Evolutionary conservation across 768 basidiomycete genomes (phyloP).

Genomic region (Clathrus columnatus): DNA sequence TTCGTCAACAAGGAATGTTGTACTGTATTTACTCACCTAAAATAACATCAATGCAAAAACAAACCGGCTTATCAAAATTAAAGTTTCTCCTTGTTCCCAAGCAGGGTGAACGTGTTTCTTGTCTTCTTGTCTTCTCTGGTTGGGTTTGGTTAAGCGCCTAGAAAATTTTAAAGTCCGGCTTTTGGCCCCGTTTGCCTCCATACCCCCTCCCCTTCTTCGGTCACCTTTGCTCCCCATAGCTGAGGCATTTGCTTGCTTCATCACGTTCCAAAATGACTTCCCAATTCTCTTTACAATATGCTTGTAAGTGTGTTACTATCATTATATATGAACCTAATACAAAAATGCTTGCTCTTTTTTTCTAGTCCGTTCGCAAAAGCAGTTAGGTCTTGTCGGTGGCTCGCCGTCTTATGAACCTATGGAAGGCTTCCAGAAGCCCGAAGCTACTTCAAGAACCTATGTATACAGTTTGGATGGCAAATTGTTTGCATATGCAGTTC

Average conservation of each 20-base stretch:
- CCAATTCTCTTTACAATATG: slow-evolving; percentile 72
- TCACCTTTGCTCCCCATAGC: slow-evolving; percentile 22
- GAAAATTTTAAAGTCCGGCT: not conserved
- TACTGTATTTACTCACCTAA: no score
- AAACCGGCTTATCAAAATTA: no score
- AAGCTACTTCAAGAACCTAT: slow-evolving; percentile 64
- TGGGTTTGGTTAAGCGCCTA: not conserved
- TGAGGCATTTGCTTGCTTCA: slow-evolving; percentile 22
- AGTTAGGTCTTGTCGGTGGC: slow-evolving; percentile 75
- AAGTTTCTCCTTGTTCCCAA: no score
- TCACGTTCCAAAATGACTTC: slow-evolving; percentile 51
- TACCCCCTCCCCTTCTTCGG: slow-evolving; percentile 25
- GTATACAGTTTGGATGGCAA: slow-evolving; percentile 83
- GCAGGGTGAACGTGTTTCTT: no score
- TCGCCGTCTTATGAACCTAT: slow-evolving; percentile 66
- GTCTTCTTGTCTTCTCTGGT: no score
- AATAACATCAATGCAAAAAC: no score
- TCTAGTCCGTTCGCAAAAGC: slow-evolving; percentile 90
- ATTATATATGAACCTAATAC: no score
- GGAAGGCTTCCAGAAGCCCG: slow-evolving; percentile 55
- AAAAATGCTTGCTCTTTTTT: slow-evolving; percentile 10
- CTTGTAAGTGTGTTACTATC: no score
- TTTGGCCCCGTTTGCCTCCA: slow-evolving; percentile 5
- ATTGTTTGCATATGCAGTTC: slow-evolving; percentile 77
- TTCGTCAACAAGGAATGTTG: no score